These are phyloP conservation scores for Stentor coeruleus DNA, from an alignment of 73 alveolate genomes.

Conservation along the genomic window DNA sequence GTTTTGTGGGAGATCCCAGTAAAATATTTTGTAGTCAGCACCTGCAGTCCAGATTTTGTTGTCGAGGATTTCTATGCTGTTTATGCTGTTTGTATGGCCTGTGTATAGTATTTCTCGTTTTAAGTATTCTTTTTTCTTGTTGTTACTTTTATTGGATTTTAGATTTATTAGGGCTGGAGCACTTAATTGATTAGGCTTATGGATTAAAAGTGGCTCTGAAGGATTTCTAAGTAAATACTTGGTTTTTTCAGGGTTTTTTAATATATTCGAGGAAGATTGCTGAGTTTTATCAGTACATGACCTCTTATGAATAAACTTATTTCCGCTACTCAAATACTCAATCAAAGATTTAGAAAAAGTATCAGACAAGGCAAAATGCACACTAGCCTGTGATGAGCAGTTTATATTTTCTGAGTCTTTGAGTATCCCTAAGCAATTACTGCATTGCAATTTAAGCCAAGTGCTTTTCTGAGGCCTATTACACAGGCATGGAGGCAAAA, in stretches of 20 bases:
- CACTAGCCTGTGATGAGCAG: neutral
- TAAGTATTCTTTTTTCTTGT: neutral
- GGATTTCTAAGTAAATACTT: neutral
- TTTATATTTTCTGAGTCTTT: neutral
- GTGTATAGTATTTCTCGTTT: neutral
- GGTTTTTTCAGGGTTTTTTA: neutral
- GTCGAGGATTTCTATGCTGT: neutral
- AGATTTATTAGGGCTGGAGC: neutral
- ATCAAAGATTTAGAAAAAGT: neutral
- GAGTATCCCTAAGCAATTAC: neutral
- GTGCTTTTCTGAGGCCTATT: neutral
- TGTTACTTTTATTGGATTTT: no score
- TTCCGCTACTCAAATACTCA: neutral
- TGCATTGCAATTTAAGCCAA: neutral
- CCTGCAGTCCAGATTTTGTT: neutral
- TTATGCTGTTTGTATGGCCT: neutral
- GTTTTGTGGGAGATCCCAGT: neutral
- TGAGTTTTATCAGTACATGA: neutral
- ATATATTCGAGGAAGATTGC: no score
- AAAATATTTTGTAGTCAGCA: neutral
- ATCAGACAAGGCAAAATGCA: neutral
- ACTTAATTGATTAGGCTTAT: neutral
- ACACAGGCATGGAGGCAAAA: constrained; percentile 4
- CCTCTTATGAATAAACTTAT: neutral
- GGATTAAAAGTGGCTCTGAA: neutral